phyloP scores from a whole-genome alignment of 2,329 filamentous ascomycete species.

The Cadophora luteo-olivacea region DNA sequence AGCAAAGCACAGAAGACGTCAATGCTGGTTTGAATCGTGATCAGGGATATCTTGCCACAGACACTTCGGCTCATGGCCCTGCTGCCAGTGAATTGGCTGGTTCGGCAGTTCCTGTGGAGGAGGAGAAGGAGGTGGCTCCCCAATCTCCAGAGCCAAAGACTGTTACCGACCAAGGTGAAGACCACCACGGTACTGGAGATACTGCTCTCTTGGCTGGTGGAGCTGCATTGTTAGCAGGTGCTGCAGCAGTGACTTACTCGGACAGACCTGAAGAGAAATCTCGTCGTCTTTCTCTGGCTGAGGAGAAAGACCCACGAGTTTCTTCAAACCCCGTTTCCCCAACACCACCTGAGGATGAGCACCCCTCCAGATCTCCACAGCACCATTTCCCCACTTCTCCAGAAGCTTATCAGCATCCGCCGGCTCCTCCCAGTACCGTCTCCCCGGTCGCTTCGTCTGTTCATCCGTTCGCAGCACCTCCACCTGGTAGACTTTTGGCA shows the following conservation, averaged over 20 bases:
- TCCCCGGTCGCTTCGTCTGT: constrained; percentile 31
- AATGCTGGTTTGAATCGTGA: constrained; percentile 1
- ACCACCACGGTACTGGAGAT: constrained; percentile 31
- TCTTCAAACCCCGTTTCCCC: constrained; percentile 47
- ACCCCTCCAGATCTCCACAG: constrained; percentile 43
- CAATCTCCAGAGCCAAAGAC: constrained; percentile 12
- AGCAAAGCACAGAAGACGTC: constrained; percentile 35
- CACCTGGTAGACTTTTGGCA: constrained; percentile 31
- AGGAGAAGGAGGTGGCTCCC: background rate
- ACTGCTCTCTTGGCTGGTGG: constrained; percentile 28
- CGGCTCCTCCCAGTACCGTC: constrained; percentile 25
- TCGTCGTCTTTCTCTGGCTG: constrained; percentile 49
- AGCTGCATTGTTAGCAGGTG: constrained; percentile 25
- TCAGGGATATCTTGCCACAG: constrained; percentile 12
- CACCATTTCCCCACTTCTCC: constrained; percentile 30
- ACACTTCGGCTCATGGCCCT: background rate
- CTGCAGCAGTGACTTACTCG: constrained; percentile 21
- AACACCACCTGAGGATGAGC: constrained; percentile 49
- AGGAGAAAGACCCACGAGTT: constrained; percentile 52
- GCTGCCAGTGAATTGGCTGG: constrained; percentile 11
- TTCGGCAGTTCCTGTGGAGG: constrained; percentile 11
- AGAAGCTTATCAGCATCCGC: constrained; percentile 20
- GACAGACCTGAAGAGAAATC: constrained; percentile 22
- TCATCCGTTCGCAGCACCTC: constrained; percentile 17
- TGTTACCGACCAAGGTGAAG: background rate